phyloP scores from a whole-genome alignment of 306 rosid genomes.

The Psophocarpus tetragonolobus region DNA sequence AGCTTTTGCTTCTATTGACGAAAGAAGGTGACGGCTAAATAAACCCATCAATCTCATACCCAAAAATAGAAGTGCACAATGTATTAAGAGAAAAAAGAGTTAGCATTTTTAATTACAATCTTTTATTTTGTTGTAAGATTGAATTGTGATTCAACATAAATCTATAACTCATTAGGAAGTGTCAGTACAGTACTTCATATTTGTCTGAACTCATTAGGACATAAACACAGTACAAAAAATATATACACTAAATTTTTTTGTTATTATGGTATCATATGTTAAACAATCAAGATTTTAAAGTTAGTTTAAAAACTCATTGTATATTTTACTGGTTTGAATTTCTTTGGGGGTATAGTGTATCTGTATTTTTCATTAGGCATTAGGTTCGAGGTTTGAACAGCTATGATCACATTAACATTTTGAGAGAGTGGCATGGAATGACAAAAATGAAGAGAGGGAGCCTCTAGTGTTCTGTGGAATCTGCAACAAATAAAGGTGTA shows the following conservation, averaged over 20 bases:
- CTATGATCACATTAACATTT: conserved; percentile 1
- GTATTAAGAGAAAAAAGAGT: neutral
- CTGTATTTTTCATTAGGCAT: neutral
- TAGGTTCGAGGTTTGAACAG: neutral
- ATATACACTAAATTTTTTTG: neutral
- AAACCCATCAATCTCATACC: neutral
- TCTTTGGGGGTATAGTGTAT: neutral
- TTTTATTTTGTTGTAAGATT: too few species aligned
- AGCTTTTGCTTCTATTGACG: neutral
- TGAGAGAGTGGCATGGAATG: neutral
- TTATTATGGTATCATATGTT: neutral
- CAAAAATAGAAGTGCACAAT: neutral
- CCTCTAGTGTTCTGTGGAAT: conserved; percentile 15
- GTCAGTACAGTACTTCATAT: neutral
- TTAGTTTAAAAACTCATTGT: neutral
- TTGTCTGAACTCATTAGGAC: neutral
- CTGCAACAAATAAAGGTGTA: conserved; percentile 27
- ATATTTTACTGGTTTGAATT: neutral
- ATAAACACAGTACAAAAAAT: neutral
- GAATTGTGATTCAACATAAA: too few species aligned
- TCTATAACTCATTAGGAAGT: too few species aligned
- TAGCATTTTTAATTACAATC: too few species aligned
- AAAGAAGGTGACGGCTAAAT: neutral
- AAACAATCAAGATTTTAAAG: neutral
- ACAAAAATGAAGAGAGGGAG: neutral